Evolutionary conservation across 2,329 filamentous ascomycete genomes (phyloP).

Genomic region (Botryosphaeria dothidea): DNA sequence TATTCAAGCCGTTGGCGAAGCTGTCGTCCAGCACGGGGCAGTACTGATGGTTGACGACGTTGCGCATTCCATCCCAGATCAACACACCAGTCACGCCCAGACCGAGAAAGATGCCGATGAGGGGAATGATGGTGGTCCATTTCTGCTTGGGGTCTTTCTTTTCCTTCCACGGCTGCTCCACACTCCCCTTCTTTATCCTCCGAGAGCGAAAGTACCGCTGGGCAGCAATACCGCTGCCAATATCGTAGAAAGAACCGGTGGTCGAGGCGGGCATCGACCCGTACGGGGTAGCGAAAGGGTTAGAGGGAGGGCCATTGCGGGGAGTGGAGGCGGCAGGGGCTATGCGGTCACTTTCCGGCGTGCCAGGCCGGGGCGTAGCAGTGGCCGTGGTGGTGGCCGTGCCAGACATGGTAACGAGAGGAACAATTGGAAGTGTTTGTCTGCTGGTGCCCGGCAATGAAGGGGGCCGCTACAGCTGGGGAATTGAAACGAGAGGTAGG

Average conservation of each 20-base stretch:
- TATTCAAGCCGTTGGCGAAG: conserved; percentile 61
- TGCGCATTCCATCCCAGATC: conserved; percentile 72
- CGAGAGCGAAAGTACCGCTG: conserved; percentile 70
- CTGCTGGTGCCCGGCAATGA: not conserved
- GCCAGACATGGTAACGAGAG: conserved; percentile 13
- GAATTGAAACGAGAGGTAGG: not conserved
- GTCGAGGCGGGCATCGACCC: conserved; percentile 46
- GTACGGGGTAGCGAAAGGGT: conserved; percentile 43
- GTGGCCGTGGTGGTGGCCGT: conserved; percentile 28
- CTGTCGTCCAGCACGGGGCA: conserved; percentile 68
- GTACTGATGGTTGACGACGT: conserved; percentile 74
- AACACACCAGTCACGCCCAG: conserved; percentile 68
- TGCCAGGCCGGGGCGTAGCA: conserved; percentile 39
- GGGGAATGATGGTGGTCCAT: conserved; percentile 80
- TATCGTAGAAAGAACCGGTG: conserved; percentile 36
- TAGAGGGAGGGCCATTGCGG: conserved; percentile 14
- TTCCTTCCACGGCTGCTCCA: conserved; percentile 77
- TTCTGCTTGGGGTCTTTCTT: conserved; percentile 77
- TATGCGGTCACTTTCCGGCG: conserved; percentile 40
- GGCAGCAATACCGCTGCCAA: conserved; percentile 31
- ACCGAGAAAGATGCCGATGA: conserved; percentile 70
- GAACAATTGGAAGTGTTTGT: not conserved
- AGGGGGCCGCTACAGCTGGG: not conserved
- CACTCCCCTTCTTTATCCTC: conserved; percentile 68
- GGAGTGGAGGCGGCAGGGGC: conserved; percentile 24